Evolutionary conservation across 352 stramenopile species (phyloP).

Genomic region (Pythium brachiatum): DNA sequence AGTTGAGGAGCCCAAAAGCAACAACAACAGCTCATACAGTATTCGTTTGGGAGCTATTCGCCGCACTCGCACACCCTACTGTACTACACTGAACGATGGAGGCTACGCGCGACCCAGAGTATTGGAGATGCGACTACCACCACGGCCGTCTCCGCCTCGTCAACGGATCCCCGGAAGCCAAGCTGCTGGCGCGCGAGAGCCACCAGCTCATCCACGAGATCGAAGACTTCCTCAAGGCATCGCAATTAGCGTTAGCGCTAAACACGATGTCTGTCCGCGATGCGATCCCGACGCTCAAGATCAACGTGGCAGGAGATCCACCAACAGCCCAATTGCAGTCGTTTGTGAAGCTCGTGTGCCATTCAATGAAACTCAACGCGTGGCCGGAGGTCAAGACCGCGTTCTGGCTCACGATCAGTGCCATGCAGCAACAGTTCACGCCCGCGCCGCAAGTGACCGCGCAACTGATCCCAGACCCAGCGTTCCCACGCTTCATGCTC

Average conservation of each 20-base stretch:
- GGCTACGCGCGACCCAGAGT: too few species aligned
- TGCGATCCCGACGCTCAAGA: not conserved
- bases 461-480: not conserved
- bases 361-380: not conserved
- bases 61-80: too few species aligned
- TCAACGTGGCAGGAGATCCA: not conserved
- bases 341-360: not conserved
- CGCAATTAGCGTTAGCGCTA: not conserved
- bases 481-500: not conserved
- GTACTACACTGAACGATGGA: too few species aligned
- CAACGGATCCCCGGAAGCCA: not conserved
- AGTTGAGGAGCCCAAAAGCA: too few species aligned
- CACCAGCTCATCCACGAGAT: conserved; percentile 1
- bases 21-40: too few species aligned
- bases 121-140: too few species aligned
- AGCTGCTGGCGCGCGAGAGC: not conserved
- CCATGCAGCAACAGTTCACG: not conserved
- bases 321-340: not conserved
- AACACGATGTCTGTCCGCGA: not conserved
- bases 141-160: not conserved
- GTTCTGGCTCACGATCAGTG: not conserved
- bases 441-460: not conserved
- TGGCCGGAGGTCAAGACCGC: not conserved
- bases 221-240: too few species aligned
- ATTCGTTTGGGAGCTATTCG: too few species aligned